Base-by-base conservation (phyloP, 2,329 filamentous ascomycete genomes). In the Diaporthe citrichinensis region DNA sequence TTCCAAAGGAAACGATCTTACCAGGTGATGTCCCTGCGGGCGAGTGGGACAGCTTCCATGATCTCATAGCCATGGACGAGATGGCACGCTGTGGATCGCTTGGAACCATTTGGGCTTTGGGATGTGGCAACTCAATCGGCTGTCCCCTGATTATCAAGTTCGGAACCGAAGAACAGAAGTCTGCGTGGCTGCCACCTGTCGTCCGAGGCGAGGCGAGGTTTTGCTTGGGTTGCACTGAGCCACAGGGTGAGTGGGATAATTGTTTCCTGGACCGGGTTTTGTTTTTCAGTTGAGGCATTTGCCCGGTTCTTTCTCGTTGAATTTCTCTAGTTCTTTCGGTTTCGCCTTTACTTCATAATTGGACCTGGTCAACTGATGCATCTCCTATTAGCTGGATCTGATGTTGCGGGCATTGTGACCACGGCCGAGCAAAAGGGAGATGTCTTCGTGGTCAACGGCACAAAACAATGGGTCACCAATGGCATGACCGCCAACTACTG, bases 381-480 rank as follows among this genome's bases (percentile, higher is more conserved):
- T 4, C 31, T 23, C 2, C 20, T 49, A 1, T 36, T 20, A 67
- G 62, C 62, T 34, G 62, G 62, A n/a, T 67, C 62, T n/a, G 62
- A 67, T 51, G 62, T 67, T 34, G 62, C 62, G 10, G 62, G 62
- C 12, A 67, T 67, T 31, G 44, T 67, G 44, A 67, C 62, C 28
- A 67, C 41, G 0, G 91, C 91, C 0, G 81, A 82, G 59, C 82
- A 83, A 10, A 75, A 55, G 23, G 73, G 75, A 15, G 82, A 87
- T 34, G 87, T 86, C 0, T 92, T 91, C 78, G 80, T 91, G 55
- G 89, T 92, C 9, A 91, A 91, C 74, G 91, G 91, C 0, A 87
- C 86, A 49, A 92, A 92, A 83, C 91, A 91, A 80, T 91, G 89
- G 89, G 92, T 92, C 77, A 92, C 91, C 2, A 90, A 90, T 69